Conservation (phyloP, 2,329 filamentous ascomycete genomes). For the Coniella lustricola region DNA sequence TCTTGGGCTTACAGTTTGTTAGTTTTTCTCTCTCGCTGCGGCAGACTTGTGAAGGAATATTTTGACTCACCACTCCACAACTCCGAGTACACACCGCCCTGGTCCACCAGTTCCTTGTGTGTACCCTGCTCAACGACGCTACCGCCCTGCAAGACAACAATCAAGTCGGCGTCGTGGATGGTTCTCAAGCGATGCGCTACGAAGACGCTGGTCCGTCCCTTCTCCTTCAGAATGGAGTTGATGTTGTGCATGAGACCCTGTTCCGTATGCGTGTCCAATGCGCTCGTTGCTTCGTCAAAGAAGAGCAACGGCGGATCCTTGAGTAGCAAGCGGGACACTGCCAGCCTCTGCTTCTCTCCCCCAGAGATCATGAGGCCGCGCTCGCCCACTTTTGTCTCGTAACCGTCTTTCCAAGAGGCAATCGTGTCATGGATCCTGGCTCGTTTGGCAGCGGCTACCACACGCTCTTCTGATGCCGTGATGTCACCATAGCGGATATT, state of each 20-base stretch:
- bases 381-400: conserved; percentile 86
- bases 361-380: conserved; percentile 95
- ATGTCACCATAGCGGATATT: conserved; percentile 92
- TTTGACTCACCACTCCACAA: conserved; percentile 72
- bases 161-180: conserved; percentile 87
- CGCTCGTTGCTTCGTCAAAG: conserved; percentile 92
- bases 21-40: neutral
- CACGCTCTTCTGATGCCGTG: conserved; percentile 63
- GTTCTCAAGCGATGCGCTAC: conserved; percentile 88
- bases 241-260: conserved; percentile 87
- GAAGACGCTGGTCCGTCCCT: conserved; percentile 84
- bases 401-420: conserved; percentile 73
- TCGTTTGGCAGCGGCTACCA: conserved; percentile 70
- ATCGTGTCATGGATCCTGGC: conserved; percentile 84
- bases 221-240: conserved; percentile 84
- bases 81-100: conserved; percentile 74
- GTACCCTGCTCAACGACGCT: conserved; percentile 83
- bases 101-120: conserved; percentile 75
- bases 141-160: conserved; percentile 83
- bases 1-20: conserved; percentile 49
- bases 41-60: neutral
- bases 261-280: conserved; percentile 88
- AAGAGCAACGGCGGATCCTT: conserved; percentile 88
- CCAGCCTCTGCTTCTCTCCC: conserved; percentile 87
- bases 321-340: conserved; percentile 73